phyloP scores from a whole-genome alignment of 2,329 filamentous ascomycete genomes.

The Pyrenophora tritici-repentis region DNA sequence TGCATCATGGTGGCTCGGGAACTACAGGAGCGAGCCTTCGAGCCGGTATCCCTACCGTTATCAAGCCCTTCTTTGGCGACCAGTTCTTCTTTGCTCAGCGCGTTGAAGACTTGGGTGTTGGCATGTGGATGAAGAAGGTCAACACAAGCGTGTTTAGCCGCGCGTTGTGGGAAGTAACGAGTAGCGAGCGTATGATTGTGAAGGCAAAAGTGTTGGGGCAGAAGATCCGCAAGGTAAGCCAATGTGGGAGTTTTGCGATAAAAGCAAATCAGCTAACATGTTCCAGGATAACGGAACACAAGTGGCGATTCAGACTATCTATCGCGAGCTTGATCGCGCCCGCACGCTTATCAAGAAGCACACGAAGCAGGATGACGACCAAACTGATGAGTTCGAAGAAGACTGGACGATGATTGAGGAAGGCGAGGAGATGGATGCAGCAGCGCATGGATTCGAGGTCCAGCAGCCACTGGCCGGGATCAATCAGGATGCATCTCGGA shows the following conservation, averaged over 20 bases:
- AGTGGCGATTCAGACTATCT: slow-evolving; percentile 87
- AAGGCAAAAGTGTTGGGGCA: slow-evolving; percentile 83
- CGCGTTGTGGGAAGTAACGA: slow-evolving; percentile 88
- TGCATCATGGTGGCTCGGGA: slow-evolving; percentile 91
- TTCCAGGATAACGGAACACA: slow-evolving; percentile 84
- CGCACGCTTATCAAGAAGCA: slow-evolving; percentile 76
- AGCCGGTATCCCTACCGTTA: slow-evolving; percentile 89
- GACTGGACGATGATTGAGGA: slow-evolving; percentile 90
- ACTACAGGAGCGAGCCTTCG: slow-evolving; percentile 92
- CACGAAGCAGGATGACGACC: slow-evolving; percentile 40
- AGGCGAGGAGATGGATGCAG: slow-evolving; percentile 47
- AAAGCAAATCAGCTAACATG: slow-evolving; percentile 21
- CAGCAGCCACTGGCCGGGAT: slow-evolving; percentile 29
- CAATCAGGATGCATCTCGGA: slow-evolving; percentile 27
- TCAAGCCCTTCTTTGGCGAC: slow-evolving; percentile 96
- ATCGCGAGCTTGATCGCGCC: slow-evolving; percentile 93
- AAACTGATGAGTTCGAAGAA: slow-evolving; percentile 71
- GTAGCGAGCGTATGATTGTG: slow-evolving; percentile 86
- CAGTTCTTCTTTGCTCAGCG: slow-evolving; percentile 94
- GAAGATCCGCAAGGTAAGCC: slow-evolving; percentile 79
- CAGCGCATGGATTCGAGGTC: slow-evolving; percentile 26
- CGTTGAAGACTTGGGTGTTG: slow-evolving; percentile 91
- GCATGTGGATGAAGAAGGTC: slow-evolving; percentile 85
- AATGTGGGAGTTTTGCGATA: slow-evolving; percentile 24
- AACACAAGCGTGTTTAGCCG: slow-evolving; percentile 84